phyloP scores from a whole-genome alignment of 306 rosid genomes.

The Prunus persica region Prunus_persica_NCBIv2 NC_034012.1:6911501-6912000 shows the following conservation, averaged over 20 bases:
- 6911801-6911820: conserved; percentile 12
- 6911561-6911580: not conserved
- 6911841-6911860: conserved; percentile 7
- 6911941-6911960: conserved; percentile 87
- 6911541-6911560: not conserved
- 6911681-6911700: conserved; percentile 96
- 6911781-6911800: conserved; percentile 20
- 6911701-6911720: conserved; percentile 99
- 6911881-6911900: conserved; percentile 88
- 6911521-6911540: not conserved
- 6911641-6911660: conserved; percentile 11
- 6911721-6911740: conserved; percentile 99
- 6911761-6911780: conserved; percentile 90
- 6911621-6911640: not conserved
- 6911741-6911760: conserved; percentile 93
- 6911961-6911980: conserved; percentile 99
- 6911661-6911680: conserved; percentile 94
- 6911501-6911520: not conserved
- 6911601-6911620: not conserved
- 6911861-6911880: conserved; percentile 43
- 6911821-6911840: conserved; percentile 3
- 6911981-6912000: conserved; percentile 99
- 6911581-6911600: not conserved
- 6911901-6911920: conserved; percentile 99
- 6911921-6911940: conserved; percentile 99